Evolutionary conservation across 2,329 filamentous ascomycete genomes (phyloP), one percentile per base, ranked within the genome.

Genomic region (Paraconiothyrium brasiliense): DNA sequence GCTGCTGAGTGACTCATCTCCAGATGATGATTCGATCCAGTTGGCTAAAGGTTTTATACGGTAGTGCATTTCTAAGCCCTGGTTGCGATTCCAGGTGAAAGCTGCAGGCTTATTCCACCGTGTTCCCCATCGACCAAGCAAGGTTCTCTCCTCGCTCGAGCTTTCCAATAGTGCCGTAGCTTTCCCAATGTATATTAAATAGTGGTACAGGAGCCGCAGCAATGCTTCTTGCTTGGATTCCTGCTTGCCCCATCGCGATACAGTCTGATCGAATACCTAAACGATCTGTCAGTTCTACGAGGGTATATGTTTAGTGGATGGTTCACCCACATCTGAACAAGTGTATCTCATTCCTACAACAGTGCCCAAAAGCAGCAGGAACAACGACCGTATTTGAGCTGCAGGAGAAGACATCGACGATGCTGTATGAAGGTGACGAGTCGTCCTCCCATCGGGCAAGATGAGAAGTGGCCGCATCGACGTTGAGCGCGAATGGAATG

Each of bases 101-200:
- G 64, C 60, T 24, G 66, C 66, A 10, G 64, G 66, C 35, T 67
- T 67, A 54, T 67, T 67, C 66, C 66, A 68, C 9, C 62, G 62
- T 8, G 41, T 60, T 56, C 56, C 58, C 64, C 64, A 68, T 24
- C 52, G 55, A 0, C 58, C 24, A 27, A 67, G 58, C 5, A 68
- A 41, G 4, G 57, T 47, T 20, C 58, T 65, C 41, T 68, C 66
- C 43, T 65, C 60, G 41, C 46, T 61, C 7, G 56, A 43, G 24
- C 43, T 43, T 27, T 65, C 60, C 8, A 68, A n/a, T 9, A 68
- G 57, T 9, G 64, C 57, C n/a, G 66, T 66, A 1, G 62, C 57
- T 57, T 65, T 68, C 9, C 66, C 66, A 20, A 68, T 68, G 43
- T 68, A 67, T 50, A 68, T 65, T 20, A 68, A 62, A 37, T 68